Conservation (phyloP, 2,329 filamentous ascomycete genomes). For the Fusarium stilboides region DNA sequence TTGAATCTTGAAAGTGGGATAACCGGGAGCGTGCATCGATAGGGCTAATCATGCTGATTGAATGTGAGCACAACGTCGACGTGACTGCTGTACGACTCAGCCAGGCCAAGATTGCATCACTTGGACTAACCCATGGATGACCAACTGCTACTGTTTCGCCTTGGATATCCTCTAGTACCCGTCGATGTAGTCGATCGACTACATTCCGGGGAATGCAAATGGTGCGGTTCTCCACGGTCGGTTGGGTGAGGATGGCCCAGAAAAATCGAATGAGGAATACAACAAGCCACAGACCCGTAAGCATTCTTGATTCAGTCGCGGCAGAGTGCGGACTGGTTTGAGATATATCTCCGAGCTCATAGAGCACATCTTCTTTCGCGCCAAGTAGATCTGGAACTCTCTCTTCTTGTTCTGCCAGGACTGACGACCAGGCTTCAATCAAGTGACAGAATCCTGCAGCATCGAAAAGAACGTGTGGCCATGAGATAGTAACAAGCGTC, state of each 20-base stretch:
- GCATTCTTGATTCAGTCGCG: background rate
- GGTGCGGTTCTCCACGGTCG: background rate
- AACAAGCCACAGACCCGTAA: background rate
- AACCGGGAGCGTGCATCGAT: background rate
- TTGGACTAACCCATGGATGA: slow-evolving; percentile 3
- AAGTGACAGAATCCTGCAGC: background rate
- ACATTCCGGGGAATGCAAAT: background rate
- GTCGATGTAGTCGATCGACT: background rate
- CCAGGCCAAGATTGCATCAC: background rate
- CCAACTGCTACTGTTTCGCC: fast-evolving
- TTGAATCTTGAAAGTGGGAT: fast-evolving
- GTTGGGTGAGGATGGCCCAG: background rate
- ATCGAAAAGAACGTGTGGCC: background rate
- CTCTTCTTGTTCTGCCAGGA: background rate
- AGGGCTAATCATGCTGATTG: background rate
- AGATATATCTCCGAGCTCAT: background rate
- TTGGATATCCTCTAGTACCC: background rate
- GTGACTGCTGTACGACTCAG: background rate
- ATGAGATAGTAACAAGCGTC: background rate
- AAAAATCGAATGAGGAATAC: background rate
- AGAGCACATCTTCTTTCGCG: background rate
- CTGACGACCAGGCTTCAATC: background rate
- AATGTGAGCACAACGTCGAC: fast-evolving
- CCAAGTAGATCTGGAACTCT: background rate
- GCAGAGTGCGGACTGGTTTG: fast-evolving